These are phyloP conservation scores for Coccomyxa subellipsoidea DNA, from an alignment of 163 green algal genomes.

Conservation along the genomic window DNA sequence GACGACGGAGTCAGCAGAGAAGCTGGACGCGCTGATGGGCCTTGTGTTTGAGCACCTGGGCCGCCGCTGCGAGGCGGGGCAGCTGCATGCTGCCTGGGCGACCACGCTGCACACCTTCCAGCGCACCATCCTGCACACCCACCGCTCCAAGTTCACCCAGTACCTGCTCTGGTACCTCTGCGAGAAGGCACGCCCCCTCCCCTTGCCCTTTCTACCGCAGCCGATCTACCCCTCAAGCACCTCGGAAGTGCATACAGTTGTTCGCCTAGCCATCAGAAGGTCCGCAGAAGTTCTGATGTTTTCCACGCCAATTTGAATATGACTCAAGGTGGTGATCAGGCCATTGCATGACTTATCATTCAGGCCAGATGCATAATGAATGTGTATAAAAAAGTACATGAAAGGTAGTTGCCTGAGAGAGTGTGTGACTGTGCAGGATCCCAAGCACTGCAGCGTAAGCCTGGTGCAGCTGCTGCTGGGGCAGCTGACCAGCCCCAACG, in stretches of 20 bases:
- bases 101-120: constrained; percentile 73
- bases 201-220: too few species aligned
- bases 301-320: too few species aligned
- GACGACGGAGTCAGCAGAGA: constrained; percentile 77
- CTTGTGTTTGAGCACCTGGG: constrained; percentile 72
- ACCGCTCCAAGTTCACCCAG: constrained; percentile 88
- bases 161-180: constrained; percentile 74
- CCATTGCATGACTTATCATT: too few species aligned
- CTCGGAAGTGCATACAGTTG: too few species aligned
- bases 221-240: too few species aligned
- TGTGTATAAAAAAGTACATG: too few species aligned
- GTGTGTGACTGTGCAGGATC: constrained; percentile 12
- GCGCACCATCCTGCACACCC: constrained; percentile 70
- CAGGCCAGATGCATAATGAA: too few species aligned
- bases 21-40: constrained; percentile 89
- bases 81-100: constrained; percentile 50
- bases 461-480: constrained; percentile 62
- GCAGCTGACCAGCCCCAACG: constrained; percentile 43
- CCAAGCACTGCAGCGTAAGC: constrained; percentile 41
- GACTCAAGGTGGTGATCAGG: too few species aligned
- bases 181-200: constrained; percentile 19
- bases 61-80: constrained; percentile 27
- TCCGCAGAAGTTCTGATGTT: too few species aligned
- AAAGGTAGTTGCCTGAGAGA: too few species aligned
- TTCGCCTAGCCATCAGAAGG: too few species aligned